Conservation (phyloP, 176 grass and related monocot genomes). For the Pontederia paniculata region DNA sequence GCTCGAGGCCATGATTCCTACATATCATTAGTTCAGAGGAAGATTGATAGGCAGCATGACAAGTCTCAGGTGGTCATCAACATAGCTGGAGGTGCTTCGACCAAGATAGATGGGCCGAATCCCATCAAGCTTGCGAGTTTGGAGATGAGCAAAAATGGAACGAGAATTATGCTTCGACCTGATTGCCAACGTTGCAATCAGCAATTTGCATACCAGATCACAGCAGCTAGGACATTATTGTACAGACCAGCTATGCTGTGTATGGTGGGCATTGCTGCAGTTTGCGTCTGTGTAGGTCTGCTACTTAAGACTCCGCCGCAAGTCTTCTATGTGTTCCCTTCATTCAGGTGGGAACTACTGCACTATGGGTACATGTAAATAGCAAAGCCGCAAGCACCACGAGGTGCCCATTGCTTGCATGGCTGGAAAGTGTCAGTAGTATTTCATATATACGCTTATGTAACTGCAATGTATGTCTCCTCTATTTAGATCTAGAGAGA, state of each 20-base stretch:
- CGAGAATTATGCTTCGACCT: neutral
- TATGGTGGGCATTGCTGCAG: slow-evolving; percentile 56
- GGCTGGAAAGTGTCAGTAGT: too few relatives aligned
- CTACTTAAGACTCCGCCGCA: slow-evolving; percentile 54
- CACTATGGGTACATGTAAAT: slow-evolving; percentile 41
- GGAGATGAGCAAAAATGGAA: neutral
- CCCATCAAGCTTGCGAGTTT: neutral
- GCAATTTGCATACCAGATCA: neutral
- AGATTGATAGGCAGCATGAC: slow-evolving; percentile 60
- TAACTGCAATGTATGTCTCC: too few relatives aligned
- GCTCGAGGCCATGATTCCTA: slow-evolving; percentile 45
- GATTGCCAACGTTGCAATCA: neutral
- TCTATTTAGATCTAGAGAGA: too few relatives aligned
- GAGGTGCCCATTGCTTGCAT: too few relatives aligned
- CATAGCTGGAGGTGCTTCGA: slow-evolving; percentile 28
- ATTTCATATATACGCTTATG: too few relatives aligned
- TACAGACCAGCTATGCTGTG: slow-evolving; percentile 48
- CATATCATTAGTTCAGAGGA: slow-evolving; percentile 66
- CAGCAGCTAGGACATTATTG: slow-evolving; percentile 34
- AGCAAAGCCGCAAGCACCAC: too few relatives aligned
- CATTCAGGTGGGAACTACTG: slow-evolving; percentile 62
- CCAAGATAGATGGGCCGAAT: neutral
- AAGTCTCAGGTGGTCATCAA: slow-evolving; percentile 49
- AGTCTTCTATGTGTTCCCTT: slow-evolving; percentile 24
- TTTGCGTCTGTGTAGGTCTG: slow-evolving; percentile 75